phyloP scores from a whole-genome alignment of 2,329 filamentous ascomycete species.

The Sporothrix euskadiensis region DNA sequence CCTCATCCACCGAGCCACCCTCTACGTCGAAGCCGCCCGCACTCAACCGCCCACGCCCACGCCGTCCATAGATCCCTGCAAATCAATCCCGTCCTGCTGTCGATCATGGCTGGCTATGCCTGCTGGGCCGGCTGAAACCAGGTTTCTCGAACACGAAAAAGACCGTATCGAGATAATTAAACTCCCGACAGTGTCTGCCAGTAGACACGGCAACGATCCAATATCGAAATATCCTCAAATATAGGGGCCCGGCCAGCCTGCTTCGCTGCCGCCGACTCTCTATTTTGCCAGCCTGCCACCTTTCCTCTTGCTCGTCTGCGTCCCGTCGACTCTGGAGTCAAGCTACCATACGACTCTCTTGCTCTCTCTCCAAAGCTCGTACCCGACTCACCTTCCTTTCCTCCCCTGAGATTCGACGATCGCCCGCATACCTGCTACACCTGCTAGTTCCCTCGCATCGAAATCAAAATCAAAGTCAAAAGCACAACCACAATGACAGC shows the following conservation, averaged over 20 bases:
- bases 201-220: conserved; percentile 21
- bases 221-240: conserved; percentile 10
- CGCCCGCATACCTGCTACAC: not conserved
- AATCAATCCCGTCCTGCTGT: conserved; percentile 17
- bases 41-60: not conserved
- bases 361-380: not conserved
- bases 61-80: not conserved
- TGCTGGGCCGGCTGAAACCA: conserved; percentile 28
- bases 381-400: not conserved
- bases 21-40: not conserved
- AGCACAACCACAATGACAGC: not conserved
- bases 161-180: conserved; percentile 19
- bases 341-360: not conserved
- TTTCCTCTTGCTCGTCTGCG: not conserved
- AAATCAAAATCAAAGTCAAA: not conserved
- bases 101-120: conserved; percentile 22
- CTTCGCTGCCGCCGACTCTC: conserved; percentile 20
- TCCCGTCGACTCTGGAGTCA: not conserved
- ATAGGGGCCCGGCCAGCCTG: conserved; percentile 6
- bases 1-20: not conserved
- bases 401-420: not conserved
- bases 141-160: conserved; percentile 23
- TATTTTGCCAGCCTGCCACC: conserved; percentile 14
- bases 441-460: not conserved
- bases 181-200: not conserved